These are phyloP conservation scores for Suillus subalutaceus DNA, from an alignment of 768 basidiomycete species.

Conservation along the genomic window DNA sequence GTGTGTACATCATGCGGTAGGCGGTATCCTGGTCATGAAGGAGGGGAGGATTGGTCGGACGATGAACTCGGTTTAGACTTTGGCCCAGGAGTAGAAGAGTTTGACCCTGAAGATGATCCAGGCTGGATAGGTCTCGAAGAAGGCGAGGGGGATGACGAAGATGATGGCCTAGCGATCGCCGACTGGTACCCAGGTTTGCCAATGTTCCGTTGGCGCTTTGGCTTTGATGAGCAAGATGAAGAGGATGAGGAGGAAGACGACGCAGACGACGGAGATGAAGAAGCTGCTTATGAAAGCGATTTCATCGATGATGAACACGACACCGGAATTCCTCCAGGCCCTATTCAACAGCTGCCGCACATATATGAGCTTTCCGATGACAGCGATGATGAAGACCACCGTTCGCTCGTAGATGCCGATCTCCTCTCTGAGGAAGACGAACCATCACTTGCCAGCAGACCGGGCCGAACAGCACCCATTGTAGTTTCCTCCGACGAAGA, in stretches of 20 bases:
- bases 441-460: conserved; percentile 6
- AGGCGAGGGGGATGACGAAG: conserved; percentile 38
- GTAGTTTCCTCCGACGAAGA: conserved; percentile 24
- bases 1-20: conserved; percentile 65
- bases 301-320: conserved; percentile 56
- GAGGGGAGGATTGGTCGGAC: conserved; percentile 27
- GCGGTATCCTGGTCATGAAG: conserved; percentile 56
- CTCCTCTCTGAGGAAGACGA: conserved; percentile 10
- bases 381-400: conserved; percentile 15
- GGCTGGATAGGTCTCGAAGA: conserved; percentile 36
- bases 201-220: conserved; percentile 22
- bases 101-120: conserved; percentile 32
- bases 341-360: conserved; percentile 17
- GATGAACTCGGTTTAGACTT: conserved; percentile 40
- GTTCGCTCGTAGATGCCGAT: conserved; percentile 6
- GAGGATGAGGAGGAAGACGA: conserved; percentile 24
- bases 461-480: not conserved
- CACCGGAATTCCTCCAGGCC: not conserved
- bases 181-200: conserved; percentile 23
- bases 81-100: conserved; percentile 38
- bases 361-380: conserved; percentile 28
- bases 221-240: conserved; percentile 19
- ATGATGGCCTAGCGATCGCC: conserved; percentile 22
- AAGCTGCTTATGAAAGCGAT: conserved; percentile 52
- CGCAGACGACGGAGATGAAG: conserved; percentile 31